Percentiles rank a stretch among this genome's conserved stretches.
Conservation (phyloP, 2,329 filamentous ascomycete genomes). For the Colletotrichum lentis region DNA sequence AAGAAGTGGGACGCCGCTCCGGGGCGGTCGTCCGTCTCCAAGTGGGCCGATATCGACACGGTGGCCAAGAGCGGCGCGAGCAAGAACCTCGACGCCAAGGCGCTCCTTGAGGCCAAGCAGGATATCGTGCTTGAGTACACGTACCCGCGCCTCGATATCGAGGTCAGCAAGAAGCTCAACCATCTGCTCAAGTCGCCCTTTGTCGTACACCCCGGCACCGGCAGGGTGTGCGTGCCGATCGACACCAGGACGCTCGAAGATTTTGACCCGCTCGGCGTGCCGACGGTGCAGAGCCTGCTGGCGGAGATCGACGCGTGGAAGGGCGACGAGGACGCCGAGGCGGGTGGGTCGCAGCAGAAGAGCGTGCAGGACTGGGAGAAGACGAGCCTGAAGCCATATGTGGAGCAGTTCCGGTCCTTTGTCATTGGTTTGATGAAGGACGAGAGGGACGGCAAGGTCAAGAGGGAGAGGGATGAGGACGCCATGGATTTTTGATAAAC, state of each 20-base stretch:
- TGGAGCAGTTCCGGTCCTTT: conserved; percentile 87
- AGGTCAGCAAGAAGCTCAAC: conserved; percentile 97
- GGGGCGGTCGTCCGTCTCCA: conserved; percentile 76
- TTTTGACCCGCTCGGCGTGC: conserved; percentile 89
- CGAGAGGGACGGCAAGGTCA: conserved; percentile 64
- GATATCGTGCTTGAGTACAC: conserved; percentile 98
- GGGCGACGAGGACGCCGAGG: conserved; percentile 52
- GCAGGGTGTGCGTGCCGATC: conserved; percentile 94
- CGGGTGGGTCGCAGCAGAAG: conserved; percentile 46
- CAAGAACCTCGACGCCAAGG: conserved; percentile 74
- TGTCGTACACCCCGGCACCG: conserved; percentile 93
- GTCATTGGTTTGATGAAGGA: conserved; percentile 82
- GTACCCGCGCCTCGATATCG: conserved; percentile 94
- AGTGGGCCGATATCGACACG: conserved; percentile 94
- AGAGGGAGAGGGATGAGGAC: conserved; percentile 63
- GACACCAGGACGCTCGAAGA: conserved; percentile 76
- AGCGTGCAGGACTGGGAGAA: conserved; percentile 89
- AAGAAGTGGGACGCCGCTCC: conserved; percentile 92
- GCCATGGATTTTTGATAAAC: conserved; percentile 62
- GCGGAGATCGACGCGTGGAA: conserved; percentile 87
- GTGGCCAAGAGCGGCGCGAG: conserved; percentile 80
- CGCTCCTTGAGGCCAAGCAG: conserved; percentile 88
- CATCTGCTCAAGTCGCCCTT: conserved; percentile 98
- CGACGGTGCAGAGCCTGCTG: conserved; percentile 83
- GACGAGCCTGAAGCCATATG: conserved; percentile 90